Conservation (phyloP, 768 basidiomycete genomes). For the Tephrocybe sp. region DNA sequence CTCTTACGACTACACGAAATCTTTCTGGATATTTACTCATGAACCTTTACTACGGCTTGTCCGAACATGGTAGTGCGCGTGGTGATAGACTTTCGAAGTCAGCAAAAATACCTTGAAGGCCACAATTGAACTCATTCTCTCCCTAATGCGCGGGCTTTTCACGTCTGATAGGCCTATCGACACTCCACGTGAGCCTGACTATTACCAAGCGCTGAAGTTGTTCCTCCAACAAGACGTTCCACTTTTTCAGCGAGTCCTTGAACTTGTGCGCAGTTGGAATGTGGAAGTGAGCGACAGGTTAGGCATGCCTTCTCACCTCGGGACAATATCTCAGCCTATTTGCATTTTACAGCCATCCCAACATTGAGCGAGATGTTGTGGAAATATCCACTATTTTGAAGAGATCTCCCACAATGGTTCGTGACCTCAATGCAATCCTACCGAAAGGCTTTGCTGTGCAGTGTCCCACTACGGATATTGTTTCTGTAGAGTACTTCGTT, state of each 20-base stretch:
- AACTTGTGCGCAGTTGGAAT: not conserved
- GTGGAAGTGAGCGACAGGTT: not conserved
- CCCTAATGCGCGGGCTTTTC: not conserved
- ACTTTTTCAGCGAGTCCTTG: not conserved
- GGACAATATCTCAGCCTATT: not conserved
- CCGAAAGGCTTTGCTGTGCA: conserved; percentile 4
- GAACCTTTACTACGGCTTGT: no score
- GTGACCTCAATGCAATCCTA: conserved; percentile 12
- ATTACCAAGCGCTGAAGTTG: not conserved
- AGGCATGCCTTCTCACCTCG: not conserved
- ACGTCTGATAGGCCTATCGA: not conserved
- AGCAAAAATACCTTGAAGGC: not conserved
- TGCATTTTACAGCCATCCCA: not conserved
- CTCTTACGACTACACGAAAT: no score
- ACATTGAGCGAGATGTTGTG: not conserved
- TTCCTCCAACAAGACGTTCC: not conserved
- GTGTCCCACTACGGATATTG: conserved; percentile 4
- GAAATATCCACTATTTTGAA: conserved; percentile 2
- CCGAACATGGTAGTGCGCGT: no score
- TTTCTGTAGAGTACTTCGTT: conserved; percentile 3
- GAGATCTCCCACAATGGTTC: conserved; percentile 6
- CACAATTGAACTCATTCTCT: not conserved
- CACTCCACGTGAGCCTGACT: not conserved
- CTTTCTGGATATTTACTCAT: no score
- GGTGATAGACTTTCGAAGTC: conserved; percentile 3